Percentiles rank a stretch among this genome's conserved stretches.
Conservation (phyloP, 2,329 filamentous ascomycete genomes). For the Fusarium foetens region DNA sequence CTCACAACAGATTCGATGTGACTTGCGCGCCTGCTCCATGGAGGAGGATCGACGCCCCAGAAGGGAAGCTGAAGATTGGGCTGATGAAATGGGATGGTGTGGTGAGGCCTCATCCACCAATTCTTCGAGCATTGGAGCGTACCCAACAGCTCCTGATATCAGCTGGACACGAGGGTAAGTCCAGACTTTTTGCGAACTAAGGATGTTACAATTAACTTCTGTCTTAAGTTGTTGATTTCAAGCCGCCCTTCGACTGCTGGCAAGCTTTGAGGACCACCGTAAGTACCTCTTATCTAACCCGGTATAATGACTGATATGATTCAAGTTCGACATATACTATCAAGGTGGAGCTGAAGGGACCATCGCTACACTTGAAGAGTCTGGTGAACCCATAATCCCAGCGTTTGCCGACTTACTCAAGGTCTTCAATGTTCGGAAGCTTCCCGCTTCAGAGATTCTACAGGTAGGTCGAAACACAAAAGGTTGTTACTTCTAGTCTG, state of each 20-base stretch:
- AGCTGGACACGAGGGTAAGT: slow-evolving; percentile 11
- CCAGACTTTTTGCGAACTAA: accelerated
- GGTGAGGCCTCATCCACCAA: slow-evolving; percentile 16
- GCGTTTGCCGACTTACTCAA: slow-evolving; percentile 4
- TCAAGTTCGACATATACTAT: slow-evolving; percentile 14
- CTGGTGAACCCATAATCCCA: slow-evolving; percentile 13
- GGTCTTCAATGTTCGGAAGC: not conserved
- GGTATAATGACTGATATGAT: accelerated
- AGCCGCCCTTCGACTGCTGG: slow-evolving; percentile 22
- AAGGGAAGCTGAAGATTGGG: slow-evolving; percentile 1
- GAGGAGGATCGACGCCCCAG: not conserved
- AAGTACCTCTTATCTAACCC: accelerated
- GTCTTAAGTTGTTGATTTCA: slow-evolving; percentile 6
- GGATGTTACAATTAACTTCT: not conserved
- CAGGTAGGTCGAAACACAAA: not conserved
- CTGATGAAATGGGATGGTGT: slow-evolving; percentile 14
- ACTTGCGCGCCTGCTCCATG: slow-evolving; percentile 3
- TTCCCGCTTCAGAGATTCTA: not conserved
- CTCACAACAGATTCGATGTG: slow-evolving; percentile 1
- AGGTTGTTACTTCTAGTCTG: accelerated
- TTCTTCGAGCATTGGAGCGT: slow-evolving; percentile 8
- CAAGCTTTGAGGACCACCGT: not conserved
- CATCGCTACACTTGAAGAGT: not conserved
- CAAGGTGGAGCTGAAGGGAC: not conserved
- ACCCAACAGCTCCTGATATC: not conserved